These are phyloP conservation scores for Biancaea sappan DNA, from an alignment of 306 rosid genomes.

Conservation along the genomic window DNA sequence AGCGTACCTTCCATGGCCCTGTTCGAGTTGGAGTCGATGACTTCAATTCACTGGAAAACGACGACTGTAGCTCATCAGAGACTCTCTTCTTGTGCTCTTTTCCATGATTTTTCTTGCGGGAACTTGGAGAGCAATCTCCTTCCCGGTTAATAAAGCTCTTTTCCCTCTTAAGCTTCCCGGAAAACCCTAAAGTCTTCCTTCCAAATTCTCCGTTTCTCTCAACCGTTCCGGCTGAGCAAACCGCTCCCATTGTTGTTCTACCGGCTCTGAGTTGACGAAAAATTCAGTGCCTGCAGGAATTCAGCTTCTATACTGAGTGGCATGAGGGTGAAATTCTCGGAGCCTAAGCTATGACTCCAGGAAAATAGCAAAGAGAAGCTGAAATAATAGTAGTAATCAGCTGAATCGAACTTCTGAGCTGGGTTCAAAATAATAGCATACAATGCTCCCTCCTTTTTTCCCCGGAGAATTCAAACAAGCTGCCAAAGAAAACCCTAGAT, in stretches of 20 bases:
- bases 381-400: neutral
- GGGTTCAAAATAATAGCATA: conserved; percentile 13
- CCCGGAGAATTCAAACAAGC: conserved; percentile 15
- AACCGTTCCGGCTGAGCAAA: conserved; percentile 65
- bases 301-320: conserved; percentile 1
- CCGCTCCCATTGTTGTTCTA: conserved; percentile 67
- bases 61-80: conserved; percentile 30
- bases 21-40: conserved; percentile 35
- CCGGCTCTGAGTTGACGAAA: neutral
- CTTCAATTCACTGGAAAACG: conserved; percentile 48
- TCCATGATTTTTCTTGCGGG: conserved; percentile 36
- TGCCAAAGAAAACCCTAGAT: neutral
- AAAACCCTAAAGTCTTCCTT: conserved; percentile 44
- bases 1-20: conserved; percentile 50
- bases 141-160: conserved; percentile 34
- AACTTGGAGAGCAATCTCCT: conserved; percentile 33
- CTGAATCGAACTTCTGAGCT: conserved; percentile 8
- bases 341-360: neutral
- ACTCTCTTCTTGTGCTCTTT: conserved; percentile 40
- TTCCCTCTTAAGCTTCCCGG: conserved; percentile 50
- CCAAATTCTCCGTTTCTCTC: conserved; percentile 39
- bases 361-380: neutral
- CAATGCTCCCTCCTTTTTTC: neutral
- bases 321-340: neutral
- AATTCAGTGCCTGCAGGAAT: conserved; percentile 24